Evolutionary conservation across 176 grass and related monocot genomes (phyloP).

Genomic region (Urochloa ruziziensis): DNA sequence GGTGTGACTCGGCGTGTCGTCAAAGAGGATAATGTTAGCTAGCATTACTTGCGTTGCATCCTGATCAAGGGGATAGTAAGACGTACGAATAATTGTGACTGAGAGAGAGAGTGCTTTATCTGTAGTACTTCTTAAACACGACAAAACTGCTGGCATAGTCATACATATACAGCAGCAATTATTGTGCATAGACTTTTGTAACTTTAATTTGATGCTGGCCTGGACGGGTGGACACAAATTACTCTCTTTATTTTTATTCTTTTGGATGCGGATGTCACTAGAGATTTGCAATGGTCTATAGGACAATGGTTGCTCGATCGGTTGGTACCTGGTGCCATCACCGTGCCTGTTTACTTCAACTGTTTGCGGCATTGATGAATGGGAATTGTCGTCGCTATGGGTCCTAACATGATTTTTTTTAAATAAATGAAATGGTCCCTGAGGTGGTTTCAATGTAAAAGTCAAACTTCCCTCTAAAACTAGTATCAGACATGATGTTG

Average conservation of each 20-base stretch:
- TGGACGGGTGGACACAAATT: no score
- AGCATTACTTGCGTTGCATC: no score
- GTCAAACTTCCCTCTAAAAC: not conserved
- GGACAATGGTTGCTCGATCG: not conserved
- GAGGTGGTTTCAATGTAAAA: not conserved
- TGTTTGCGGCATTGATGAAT: no score
- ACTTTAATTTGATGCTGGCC: not conserved
- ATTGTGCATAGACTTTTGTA: not conserved
- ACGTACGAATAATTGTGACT: no score
- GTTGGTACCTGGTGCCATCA: not conserved
- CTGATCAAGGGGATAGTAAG: no score
- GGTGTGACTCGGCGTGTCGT: no score
- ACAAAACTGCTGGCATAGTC: not conserved
- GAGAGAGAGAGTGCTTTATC: no score
- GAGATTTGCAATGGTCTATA: not conserved
- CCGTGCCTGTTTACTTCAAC: not conserved
- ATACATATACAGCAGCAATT: no score
- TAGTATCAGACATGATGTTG: not conserved
- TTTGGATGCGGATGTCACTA: not conserved
- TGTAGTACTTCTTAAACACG: no score
- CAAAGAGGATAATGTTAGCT: no score
- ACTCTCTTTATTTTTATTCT: not conserved
- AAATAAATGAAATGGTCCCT: not conserved
- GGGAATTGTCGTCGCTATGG: not conserved
- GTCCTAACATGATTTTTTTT: not conserved